These are phyloP conservation scores for Trichophyton rubrum DNA, from an alignment of 2,329 filamentous ascomycete genomes.

Conservation along the genomic window DNA sequence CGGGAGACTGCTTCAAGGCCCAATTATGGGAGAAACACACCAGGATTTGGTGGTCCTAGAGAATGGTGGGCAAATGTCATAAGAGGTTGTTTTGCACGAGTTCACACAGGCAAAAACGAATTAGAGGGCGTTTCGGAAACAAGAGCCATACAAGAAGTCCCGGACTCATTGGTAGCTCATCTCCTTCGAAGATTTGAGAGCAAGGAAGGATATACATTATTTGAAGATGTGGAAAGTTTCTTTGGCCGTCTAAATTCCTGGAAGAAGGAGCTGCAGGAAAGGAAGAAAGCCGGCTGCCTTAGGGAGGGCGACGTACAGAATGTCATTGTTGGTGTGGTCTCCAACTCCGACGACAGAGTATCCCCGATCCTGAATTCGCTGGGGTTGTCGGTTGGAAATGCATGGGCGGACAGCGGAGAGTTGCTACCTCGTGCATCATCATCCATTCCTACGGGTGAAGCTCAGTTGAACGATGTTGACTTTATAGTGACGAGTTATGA, in stretches of 20 bases:
- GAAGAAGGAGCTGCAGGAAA: conserved; percentile 12
- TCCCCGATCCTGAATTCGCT: conserved; percentile 28
- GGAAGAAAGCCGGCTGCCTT: neutral
- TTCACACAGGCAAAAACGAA: conserved; percentile 14
- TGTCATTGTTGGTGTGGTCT: conserved; percentile 32
- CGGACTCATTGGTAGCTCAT: conserved; percentile 22
- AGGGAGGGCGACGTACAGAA: conserved; percentile 17
- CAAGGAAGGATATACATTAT: conserved; percentile 29
- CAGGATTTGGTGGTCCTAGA: conserved; percentile 25
- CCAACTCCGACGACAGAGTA: conserved; percentile 37
- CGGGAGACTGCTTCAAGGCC: conserved; percentile 22
- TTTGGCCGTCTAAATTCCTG: conserved; percentile 22
- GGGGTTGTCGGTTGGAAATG: conserved; percentile 26
- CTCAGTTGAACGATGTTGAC: conserved; percentile 26
- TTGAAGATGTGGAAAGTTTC: conserved; percentile 29
- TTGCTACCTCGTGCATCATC: conserved; percentile 9
- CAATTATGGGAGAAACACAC: conserved; percentile 34
- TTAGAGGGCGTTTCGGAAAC: conserved; percentile 5
- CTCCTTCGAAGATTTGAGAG: conserved; percentile 31
- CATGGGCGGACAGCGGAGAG: conserved; percentile 22
- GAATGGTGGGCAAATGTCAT: conserved; percentile 37
- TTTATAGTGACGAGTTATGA: conserved; percentile 37
- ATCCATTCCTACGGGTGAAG: conserved; percentile 16
- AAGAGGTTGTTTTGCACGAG: conserved; percentile 24
- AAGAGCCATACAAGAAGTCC: conserved; percentile 16